phyloP scores from a whole-genome alignment of 2,329 filamentous ascomycete genomes.

The Phialophora tarda region DNA sequence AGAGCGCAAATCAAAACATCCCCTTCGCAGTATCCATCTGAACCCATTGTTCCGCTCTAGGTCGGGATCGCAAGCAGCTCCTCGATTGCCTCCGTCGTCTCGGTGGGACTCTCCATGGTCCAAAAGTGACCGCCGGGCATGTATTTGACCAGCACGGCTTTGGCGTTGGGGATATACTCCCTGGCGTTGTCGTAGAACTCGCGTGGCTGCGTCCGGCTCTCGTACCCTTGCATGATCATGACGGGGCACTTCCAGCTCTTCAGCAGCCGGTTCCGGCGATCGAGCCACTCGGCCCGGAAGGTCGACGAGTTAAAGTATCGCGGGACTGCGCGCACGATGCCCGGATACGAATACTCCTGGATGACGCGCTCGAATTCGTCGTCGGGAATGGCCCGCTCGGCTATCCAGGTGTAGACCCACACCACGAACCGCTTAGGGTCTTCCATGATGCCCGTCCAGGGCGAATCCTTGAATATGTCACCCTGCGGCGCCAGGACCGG shows the following conservation, averaged over 20 bases:
- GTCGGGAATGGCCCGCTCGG: conserved; percentile 2
- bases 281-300: conserved; percentile 26
- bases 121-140: conserved; percentile 22
- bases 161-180: conserved; percentile 21
- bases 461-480: conserved; percentile 23
- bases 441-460: conserved; percentile 21
- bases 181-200: conserved; percentile 18
- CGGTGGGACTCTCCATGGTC: conserved; percentile 13
- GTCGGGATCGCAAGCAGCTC: conserved; percentile 1
- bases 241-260: conserved; percentile 23
- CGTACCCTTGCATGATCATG: conserved; percentile 21
- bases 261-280: conserved; percentile 16
- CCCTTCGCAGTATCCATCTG: too few species aligned
- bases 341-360: conserved; percentile 23
- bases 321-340: conserved; percentile 12
- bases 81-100: conserved; percentile 16
- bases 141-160: conserved; percentile 8
- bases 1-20: too few species aligned
- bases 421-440: conserved; percentile 9
- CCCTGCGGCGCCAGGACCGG: conserved; percentile 23
- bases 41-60: too few species aligned
- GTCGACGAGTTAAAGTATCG: conserved; percentile 30
- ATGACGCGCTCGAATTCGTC: conserved; percentile 13
- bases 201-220: conserved; percentile 20
- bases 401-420: conserved; percentile 13